A percentile compares a stretch with the other conserved stretches of the same genome.
Conservation (phyloP, 805 yeast genomes). For the Starmerella floricola region DNA sequence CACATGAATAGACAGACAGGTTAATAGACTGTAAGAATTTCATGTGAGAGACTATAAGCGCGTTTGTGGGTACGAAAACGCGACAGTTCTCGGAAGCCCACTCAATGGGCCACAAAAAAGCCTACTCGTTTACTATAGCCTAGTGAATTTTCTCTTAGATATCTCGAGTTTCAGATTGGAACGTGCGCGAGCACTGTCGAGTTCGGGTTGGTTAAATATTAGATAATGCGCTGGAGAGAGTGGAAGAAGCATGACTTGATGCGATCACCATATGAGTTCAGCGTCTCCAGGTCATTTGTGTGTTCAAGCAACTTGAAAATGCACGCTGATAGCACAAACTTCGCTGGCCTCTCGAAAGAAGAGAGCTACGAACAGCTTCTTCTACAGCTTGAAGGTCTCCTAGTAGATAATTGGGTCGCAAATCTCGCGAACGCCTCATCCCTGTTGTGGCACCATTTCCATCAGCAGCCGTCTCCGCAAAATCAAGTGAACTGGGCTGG, state of each 20-base stretch:
- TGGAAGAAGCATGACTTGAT: too few relatives aligned
- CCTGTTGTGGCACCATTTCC: slow-evolving; percentile 78
- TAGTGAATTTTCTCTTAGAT: background rate
- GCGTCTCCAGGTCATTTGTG: background rate
- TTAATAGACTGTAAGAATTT: too few relatives aligned
- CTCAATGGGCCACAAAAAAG: too few relatives aligned
- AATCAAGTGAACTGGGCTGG: slow-evolving; percentile 82
- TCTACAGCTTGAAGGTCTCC: slow-evolving; percentile 52
- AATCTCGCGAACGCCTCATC: slow-evolving; percentile 81
- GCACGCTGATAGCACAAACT: slow-evolving; percentile 68
- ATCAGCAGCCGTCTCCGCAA: slow-evolving; percentile 36
- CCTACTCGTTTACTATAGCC: too few relatives aligned
- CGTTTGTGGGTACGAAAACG: too few relatives aligned
- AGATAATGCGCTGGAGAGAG: too few relatives aligned
- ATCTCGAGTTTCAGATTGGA: background rate
- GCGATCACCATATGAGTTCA: too few relatives aligned
- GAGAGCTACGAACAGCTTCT: slow-evolving; percentile 50
- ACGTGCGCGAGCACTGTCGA: background rate
- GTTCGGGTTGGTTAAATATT: too few relatives aligned
- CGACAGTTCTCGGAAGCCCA: too few relatives aligned
- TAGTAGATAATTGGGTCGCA: slow-evolving; percentile 72
- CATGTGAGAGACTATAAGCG: too few relatives aligned
- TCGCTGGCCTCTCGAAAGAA: slow-evolving; percentile 29
- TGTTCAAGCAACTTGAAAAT: background rate
- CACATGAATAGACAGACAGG: background rate